Base-by-base conservation (phyloP, 441 rosid genomes). In the Breynia disticha region DNA sequence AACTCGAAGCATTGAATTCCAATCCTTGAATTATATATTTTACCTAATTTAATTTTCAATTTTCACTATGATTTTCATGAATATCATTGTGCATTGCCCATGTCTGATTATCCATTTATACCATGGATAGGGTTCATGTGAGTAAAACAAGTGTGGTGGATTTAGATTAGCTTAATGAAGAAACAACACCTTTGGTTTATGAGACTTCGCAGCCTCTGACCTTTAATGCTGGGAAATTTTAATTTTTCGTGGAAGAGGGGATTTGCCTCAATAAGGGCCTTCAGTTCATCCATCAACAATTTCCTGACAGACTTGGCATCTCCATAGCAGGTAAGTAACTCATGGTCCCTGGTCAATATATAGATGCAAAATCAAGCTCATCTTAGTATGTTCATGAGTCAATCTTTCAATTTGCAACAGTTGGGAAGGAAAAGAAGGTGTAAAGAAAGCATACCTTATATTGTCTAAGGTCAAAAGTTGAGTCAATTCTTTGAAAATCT, bases 181-280 rank as follows among this genome's bases (percentile, higher is more conserved):
- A 41, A 41, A 41, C n/a, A 6, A 21, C 38, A 79, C 87, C 84
- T 71, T 66, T 81, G 87, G 66, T 79, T 79, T 44, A 81, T 62
- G 45, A 81, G 72, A 48, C 77, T 59, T 7, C 80, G 65, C 49
- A 79, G 57, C 65, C 87, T 79, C n/a, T 71, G 72, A 52, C 38
- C 52, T 62, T 64, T 57, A 21, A 73, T 67, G 73, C 56, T 62
- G 5, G 82, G 87, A 54, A 76, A 73, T 35, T 67, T 55, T 68
- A 81, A 63, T 67, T 76, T 81, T 53, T 67, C 75, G 13, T 54
- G 59, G 54, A 81, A 71, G 54, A 67, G 16, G 18, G 87, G 87
- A 52, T 77, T 75, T 13, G 79, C 79, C 64, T 75, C 76, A 21
- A 79, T 73, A 60, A 81, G 43, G 47, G 64, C 75, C 70, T 69